These are phyloP conservation scores for Starmerella potacharoeniae DNA, from an alignment of 805 yeast species.

Conservation along the genomic window DNA sequence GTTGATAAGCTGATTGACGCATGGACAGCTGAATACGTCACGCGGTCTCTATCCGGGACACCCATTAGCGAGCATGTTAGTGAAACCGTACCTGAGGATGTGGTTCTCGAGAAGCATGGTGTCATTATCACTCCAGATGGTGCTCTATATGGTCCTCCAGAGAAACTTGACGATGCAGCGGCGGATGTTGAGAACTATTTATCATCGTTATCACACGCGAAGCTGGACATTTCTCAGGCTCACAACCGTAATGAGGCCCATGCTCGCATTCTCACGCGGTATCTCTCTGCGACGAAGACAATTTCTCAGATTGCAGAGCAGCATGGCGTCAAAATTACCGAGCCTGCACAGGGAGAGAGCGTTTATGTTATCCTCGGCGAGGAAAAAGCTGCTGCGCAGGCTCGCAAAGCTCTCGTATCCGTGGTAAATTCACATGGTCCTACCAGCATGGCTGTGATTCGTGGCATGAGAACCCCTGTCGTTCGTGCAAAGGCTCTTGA, in stretches of 20 bases:
- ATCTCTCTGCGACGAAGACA: constrained; percentile 33
- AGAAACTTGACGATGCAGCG: constrained; percentile 50
- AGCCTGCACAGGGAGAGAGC: constrained; percentile 32
- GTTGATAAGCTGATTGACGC: constrained; percentile 4
- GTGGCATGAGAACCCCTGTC: constrained; percentile 38
- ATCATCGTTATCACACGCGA: constrained; percentile 47
- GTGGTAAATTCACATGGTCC: constrained; percentile 67
- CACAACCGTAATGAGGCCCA: constrained; percentile 71
- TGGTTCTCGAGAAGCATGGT: background rate
- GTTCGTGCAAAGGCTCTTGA: constrained; percentile 33
- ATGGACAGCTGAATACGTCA: constrained; percentile 1
- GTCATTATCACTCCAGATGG: constrained; percentile 40
- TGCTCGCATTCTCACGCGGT: constrained; percentile 63
- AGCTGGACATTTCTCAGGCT: constrained; percentile 76
- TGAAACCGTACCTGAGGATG: background rate
- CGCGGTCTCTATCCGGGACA: background rate
- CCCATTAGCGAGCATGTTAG: background rate
- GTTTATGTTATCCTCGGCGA: constrained; percentile 52
- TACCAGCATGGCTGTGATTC: constrained; percentile 46
- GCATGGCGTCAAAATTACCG: constrained; percentile 34
- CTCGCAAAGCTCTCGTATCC: constrained; percentile 64
- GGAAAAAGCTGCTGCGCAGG: constrained; percentile 41
- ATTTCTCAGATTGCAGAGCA: constrained; percentile 34
- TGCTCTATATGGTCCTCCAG: constrained; percentile 51
- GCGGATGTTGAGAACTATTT: constrained; percentile 50